phyloP scores from a whole-genome alignment of 2,329 filamentous ascomycete genomes.

The Berkeleyomyces rouxiae region DNA sequence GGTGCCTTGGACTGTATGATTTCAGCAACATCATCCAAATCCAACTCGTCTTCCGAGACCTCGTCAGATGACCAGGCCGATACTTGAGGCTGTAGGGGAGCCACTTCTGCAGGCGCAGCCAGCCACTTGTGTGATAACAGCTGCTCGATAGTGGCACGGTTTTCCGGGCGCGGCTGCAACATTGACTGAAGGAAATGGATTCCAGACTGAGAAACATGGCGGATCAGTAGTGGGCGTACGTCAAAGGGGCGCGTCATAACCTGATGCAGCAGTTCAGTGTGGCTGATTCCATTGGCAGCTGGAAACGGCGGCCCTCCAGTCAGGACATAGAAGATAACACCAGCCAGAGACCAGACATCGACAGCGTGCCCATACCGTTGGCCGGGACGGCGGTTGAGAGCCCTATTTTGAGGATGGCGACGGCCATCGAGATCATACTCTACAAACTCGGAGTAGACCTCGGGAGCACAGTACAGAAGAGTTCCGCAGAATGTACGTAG shows the following conservation, averaged over 20 bases:
- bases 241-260: slow-evolving; percentile 71
- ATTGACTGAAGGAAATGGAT: slow-evolving; percentile 64
- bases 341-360: slow-evolving; percentile 91
- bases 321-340: slow-evolving; percentile 78
- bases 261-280: slow-evolving; percentile 62
- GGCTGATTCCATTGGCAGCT: slow-evolving; percentile 56
- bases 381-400: slow-evolving; percentile 20
- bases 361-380: slow-evolving; percentile 79
- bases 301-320: slow-evolving; percentile 67
- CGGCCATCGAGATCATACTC: slow-evolving; percentile 56
- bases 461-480: slow-evolving; percentile 84
- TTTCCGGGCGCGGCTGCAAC: slow-evolving; percentile 62
- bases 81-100: slow-evolving; percentile 16
- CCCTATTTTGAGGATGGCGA: slow-evolving; percentile 37
- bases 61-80: slow-evolving; percentile 40
- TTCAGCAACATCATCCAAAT: background rate
- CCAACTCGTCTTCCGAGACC: slow-evolving; percentile 37
- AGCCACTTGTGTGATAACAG: slow-evolving; percentile 65
- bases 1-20: slow-evolving; percentile 2
- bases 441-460: slow-evolving; percentile 67
- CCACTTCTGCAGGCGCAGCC: slow-evolving; percentile 18
- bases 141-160: slow-evolving; percentile 55
- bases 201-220: slow-evolving; percentile 45
- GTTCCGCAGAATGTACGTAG: slow-evolving; percentile 94
- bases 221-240: slow-evolving; percentile 40